Conservation (phyloP, 1,284 basidiomycete genomes). For the Sparassis latifolia region DNA sequence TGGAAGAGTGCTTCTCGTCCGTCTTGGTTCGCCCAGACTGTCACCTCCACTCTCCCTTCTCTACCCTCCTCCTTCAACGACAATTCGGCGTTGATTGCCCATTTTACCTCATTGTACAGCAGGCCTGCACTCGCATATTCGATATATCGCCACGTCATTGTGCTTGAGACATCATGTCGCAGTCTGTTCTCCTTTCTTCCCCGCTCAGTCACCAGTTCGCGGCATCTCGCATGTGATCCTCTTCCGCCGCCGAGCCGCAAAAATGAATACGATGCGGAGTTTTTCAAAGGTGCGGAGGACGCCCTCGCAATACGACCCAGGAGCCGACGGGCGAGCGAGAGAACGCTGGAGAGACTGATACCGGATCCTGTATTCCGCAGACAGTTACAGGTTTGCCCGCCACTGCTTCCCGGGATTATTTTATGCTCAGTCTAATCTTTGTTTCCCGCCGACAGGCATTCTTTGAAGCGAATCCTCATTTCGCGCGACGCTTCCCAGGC, state of each 20-base stretch:
- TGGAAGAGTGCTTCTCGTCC: constrained; percentile 74
- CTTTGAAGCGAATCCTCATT: constrained; percentile 43
- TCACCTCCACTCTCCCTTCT: constrained; percentile 27
- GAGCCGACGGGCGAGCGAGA: constrained; percentile 36
- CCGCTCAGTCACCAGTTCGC: constrained; percentile 37
- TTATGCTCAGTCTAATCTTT: constrained; percentile 5
- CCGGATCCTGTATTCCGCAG: constrained; percentile 49
- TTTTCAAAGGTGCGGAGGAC: constrained; percentile 64
- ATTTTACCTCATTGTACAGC: constrained; percentile 41
- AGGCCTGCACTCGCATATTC: constrained; percentile 39
- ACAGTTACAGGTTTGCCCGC: constrained; percentile 43
- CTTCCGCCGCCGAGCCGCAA: constrained; percentile 60
- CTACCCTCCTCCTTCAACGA: constrained; percentile 26
- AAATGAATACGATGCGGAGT: constrained; percentile 60
- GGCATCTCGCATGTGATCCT: constrained; percentile 73
- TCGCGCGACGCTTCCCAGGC: constrained; percentile 53
- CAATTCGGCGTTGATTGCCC: constrained; percentile 28
- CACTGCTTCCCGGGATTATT: background rate
- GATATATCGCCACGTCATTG: constrained; percentile 70
- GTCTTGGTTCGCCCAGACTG: constrained; percentile 64
- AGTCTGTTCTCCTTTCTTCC: constrained; percentile 70
- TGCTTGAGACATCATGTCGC: constrained; percentile 58
- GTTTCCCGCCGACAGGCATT: constrained; percentile 32
- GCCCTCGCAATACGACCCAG: constrained; percentile 29
- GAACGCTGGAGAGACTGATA: constrained; percentile 47